Conservation (phyloP, 371 early-diverging fungal species). For the Mortierella sp. region DNA sequence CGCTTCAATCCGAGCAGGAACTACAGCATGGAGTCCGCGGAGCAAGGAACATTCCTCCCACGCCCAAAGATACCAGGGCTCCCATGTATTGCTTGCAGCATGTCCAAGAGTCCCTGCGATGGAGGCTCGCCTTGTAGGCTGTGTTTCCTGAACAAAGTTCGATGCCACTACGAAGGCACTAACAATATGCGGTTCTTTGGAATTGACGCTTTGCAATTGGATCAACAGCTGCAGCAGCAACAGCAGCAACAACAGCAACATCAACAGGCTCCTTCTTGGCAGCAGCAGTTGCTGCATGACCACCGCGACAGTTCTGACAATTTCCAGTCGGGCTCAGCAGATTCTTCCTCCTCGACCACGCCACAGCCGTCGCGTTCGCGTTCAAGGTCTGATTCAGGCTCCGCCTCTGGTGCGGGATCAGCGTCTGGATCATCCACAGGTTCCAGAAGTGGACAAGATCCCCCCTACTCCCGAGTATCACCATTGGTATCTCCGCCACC, state of each 20-base stretch:
- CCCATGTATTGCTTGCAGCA: slow-evolving; percentile 44
- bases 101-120: slow-evolving; percentile 36
- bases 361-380: slow-evolving; percentile 23
- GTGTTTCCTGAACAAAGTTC: slow-evolving; percentile 19
- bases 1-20: slow-evolving; percentile 43
- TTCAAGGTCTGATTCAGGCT: slow-evolving; percentile 26
- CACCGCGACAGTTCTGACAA: slow-evolving; percentile 18
- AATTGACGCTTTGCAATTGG: slow-evolving; percentile 38
- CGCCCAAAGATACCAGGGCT: slow-evolving; percentile 32
- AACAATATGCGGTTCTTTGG: slow-evolving; percentile 49
- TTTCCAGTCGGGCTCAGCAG: slow-evolving; percentile 9
- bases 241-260: slow-evolving; percentile 7
- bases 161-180: slow-evolving; percentile 45
- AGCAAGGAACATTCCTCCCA: slow-evolving; percentile 34
- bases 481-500: slow-evolving; percentile 25
- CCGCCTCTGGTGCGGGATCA: slow-evolving; percentile 20
- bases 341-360: slow-evolving; percentile 4
- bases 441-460: slow-evolving; percentile 12
- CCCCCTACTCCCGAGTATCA: slow-evolving; percentile 21
- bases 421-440: slow-evolving; percentile 15
- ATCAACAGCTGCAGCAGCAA: slow-evolving; percentile 11
- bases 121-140: slow-evolving; percentile 42
- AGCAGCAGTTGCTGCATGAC: slow-evolving; percentile 12
- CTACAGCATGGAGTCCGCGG: slow-evolving; percentile 7
- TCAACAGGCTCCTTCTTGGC: background rate